phyloP scores from a whole-genome alignment of 306 rosid species.

The Dicorynia guianensis region DNA sequence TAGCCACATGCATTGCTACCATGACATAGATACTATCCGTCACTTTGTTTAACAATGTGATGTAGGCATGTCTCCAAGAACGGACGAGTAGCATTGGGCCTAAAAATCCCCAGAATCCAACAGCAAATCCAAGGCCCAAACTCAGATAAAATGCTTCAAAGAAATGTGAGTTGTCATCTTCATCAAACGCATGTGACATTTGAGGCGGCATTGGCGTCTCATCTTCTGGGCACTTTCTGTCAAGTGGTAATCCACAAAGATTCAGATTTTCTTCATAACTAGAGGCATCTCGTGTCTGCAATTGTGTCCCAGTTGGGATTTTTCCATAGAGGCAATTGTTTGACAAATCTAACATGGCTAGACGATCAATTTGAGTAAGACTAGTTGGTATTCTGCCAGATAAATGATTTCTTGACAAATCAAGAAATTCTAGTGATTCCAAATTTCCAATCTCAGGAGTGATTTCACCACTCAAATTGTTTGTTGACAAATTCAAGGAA shows the following conservation, averaged over 20 bases:
- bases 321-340: constrained; percentile 17
- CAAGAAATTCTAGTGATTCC: background rate
- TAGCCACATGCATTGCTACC: no score
- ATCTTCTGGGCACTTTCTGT: background rate
- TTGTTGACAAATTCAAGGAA: constrained; percentile 37
- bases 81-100: no score
- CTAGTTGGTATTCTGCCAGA: constrained; percentile 7
- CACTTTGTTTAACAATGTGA: no score
- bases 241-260: constrained; percentile 36
- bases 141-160: no score
- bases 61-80: no score
- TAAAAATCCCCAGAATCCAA: no score
- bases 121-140: no score
- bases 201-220: background rate
- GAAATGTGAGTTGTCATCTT: no score
- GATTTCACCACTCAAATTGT: constrained; percentile 35
- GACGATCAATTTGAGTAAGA: constrained; percentile 25
- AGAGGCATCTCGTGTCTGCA: constrained; percentile 25
- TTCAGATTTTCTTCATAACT: constrained; percentile 35
- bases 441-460: constrained; percentile 22
- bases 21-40: no score
- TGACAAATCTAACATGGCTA: constrained; percentile 7
- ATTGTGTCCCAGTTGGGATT: constrained; percentile 27
- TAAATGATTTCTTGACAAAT: constrained; percentile 38
- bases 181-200: no score